Base-by-base conservation (phyloP, 306 rosid genomes). In the Malus sylvestris region DNA sequence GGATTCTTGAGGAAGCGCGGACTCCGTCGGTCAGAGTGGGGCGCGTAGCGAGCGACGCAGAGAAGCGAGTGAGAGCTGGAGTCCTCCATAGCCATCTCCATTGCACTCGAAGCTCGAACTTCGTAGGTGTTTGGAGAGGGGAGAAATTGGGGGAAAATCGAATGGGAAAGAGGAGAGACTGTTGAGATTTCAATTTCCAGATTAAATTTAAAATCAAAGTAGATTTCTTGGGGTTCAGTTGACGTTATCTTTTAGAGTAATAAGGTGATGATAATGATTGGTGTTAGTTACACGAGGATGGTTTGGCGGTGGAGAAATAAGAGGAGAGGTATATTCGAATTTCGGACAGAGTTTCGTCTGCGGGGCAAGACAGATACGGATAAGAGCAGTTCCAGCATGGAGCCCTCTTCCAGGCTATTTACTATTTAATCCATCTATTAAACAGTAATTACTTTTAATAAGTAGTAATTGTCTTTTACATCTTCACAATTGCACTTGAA, bases 81-180 rank as follows among this genome's bases (percentile, higher is more conserved):
- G 85, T 86, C 91, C 70, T 83, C 91, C 93, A 87, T 81, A 55
- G 85, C 82, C 93, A 91, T 88, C 86, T 91, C 96, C 97, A 90
- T 91, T 83, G 30, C 63, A 42, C 44, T 51, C 72, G 66, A 67
- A 75, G 71, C 73, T 8, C 27, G 42, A 65, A 65, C 49, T 72
- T 20, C 45, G 59, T 20, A 49, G 72, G 44, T 6, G 23, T 73
- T 79, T 73, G 75, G 79, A 60, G 70, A 38, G 8, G 67, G 46
- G 16, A 79, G 68, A 35, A 49, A 75, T 19, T 13, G 72, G 40
- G 57, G 14, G 71, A 70, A 80, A 69, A 32, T 80, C 62, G 51
- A 67, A 68, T 32, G 46, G 13, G 32, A 45, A 33, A 13, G 14
- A 10, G 6, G 22, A 1, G n/a, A 52, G 22, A 33, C 12, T 10